phyloP scores from a whole-genome alignment of 2,329 filamentous ascomycete genomes.

The Fusarium armeniacum region DNA sequence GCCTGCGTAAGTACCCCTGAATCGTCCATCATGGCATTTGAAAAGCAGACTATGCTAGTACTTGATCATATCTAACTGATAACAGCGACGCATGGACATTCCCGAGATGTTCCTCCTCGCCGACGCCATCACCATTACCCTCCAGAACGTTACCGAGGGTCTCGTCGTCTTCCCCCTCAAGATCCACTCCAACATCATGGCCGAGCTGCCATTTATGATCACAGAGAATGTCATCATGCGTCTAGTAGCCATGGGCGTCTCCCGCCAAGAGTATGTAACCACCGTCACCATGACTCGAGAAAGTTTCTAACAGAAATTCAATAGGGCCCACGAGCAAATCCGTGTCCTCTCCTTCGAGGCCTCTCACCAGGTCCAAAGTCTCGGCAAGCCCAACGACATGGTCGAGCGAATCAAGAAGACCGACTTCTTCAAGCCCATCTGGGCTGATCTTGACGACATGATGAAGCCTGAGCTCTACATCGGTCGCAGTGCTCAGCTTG shows the following conservation, averaged over 20 bases:
- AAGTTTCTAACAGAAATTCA: neutral
- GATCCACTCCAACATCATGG: slow-evolving; percentile 21
- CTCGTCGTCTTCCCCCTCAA: slow-evolving; percentile 41
- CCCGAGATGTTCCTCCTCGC: slow-evolving; percentile 41
- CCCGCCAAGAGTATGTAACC: slow-evolving; percentile 30
- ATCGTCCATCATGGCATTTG: neutral
- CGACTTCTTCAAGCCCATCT: slow-evolving; percentile 41
- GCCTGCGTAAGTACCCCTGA: slow-evolving; percentile 10
- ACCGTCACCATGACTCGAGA: too few relatives aligned
- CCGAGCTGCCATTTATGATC: slow-evolving; percentile 39
- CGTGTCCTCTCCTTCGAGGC: slow-evolving; percentile 35
- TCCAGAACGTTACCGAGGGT: slow-evolving; percentile 43
- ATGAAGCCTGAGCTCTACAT: slow-evolving; percentile 36
- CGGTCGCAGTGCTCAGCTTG: slow-evolving; percentile 33
- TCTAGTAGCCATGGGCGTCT: slow-evolving; percentile 31
- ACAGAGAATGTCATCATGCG: slow-evolving; percentile 45
- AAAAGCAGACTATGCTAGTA: neutral
- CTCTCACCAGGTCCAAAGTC: slow-evolving; percentile 34
- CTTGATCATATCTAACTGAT: neutral
- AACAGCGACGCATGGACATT: slow-evolving; percentile 27
- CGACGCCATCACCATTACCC: slow-evolving; percentile 27
- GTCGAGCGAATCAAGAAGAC: slow-evolving; percentile 39
- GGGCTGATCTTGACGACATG: slow-evolving; percentile 39
- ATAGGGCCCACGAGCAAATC: slow-evolving; percentile 40
- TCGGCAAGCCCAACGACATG: slow-evolving; percentile 44